Conservation (phyloP, 345 rosid species). For the Eutrema heterophyllum region DNA sequence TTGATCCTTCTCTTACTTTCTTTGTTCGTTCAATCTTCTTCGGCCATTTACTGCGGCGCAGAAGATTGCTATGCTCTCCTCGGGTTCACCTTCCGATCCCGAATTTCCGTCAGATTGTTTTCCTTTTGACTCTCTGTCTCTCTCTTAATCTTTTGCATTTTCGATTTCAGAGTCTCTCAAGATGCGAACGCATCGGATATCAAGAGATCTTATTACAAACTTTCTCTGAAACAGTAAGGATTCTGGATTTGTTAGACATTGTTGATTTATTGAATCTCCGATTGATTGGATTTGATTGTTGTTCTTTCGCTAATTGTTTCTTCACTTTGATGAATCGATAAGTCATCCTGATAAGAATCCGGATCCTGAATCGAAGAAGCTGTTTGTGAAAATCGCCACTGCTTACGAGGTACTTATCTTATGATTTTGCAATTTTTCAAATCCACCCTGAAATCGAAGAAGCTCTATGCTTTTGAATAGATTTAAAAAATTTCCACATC, state of each 20-base stretch:
- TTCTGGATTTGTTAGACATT: conserved; percentile 3
- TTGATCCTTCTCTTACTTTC: conserved; percentile 35
- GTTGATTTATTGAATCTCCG: neutral
- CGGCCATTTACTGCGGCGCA: conserved; percentile 90
- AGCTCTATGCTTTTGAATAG: neutral
- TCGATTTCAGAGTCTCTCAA: conserved; percentile 67
- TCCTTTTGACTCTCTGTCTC: neutral
- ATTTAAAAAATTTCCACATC: neutral
- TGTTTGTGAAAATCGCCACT: conserved; percentile 88
- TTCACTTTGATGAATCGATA: neutral
- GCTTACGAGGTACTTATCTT: conserved; percentile 77
- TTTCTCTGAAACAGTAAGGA: conserved; percentile 77
- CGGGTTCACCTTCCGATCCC: conserved; percentile 46
- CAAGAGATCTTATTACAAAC: conserved; percentile 92
- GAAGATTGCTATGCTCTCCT: conserved; percentile 97
- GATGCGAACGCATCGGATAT: conserved; percentile 85
- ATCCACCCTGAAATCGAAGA: neutral
- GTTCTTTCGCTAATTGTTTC: neutral
- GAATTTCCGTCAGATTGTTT: neutral
- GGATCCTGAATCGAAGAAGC: conserved; percentile 89
- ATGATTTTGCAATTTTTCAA: neutral
- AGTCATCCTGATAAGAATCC: conserved; percentile 98
- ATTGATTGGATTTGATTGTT: neutral
- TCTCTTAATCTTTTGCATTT: neutral
- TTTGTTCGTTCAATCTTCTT: conserved; percentile 44